A percentile compares a stretch with the other conserved stretches of the same genome.
Evolutionary conservation across 192 early-diverging fungal species (phyloP).

Genomic region (Rhizophagus clarus): DNA sequence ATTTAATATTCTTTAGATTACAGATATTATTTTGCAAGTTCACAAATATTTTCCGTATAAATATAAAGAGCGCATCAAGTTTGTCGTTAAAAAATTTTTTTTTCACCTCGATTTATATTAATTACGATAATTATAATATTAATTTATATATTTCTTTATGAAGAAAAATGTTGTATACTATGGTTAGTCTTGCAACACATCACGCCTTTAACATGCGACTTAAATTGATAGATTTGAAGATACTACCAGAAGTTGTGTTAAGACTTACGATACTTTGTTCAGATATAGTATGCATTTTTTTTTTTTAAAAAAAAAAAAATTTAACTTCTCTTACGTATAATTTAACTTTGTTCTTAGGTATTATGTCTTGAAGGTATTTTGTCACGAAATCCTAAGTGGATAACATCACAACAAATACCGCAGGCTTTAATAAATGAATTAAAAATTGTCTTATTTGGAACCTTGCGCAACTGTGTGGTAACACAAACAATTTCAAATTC

Average conservation of each 20-base stretch:
- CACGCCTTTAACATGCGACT: constrained; percentile 1
- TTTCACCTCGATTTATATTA: not conserved
- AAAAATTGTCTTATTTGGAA: not conserved
- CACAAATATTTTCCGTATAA: not conserved
- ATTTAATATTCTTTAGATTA: not conserved
- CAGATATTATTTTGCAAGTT: not conserved
- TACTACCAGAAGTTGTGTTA: constrained; percentile 13
- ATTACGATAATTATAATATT: not conserved
- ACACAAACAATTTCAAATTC: not conserved
- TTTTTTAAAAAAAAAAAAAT: not conserved
- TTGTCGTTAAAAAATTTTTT: not conserved
- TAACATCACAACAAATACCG: not conserved
- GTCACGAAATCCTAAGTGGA: constrained; percentile 4
- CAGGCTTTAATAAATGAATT: not conserved
- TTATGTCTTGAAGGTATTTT: constrained; percentile 2
- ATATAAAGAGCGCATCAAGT: not conserved
- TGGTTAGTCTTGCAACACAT: not conserved
- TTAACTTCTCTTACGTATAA: not conserved
- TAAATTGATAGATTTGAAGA: constrained; percentile 11
- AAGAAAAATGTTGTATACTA: constrained; percentile 6
- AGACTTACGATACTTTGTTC: not conserved
- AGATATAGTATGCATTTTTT: constrained; percentile 3
- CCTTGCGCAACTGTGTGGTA: not conserved
- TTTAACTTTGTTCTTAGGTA: not conserved
- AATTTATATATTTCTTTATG: not conserved